Base-by-base conservation (phyloP, 2,329 filamentous ascomycete species). In the Stagonosporopsis cucurbitacearum region DNA sequence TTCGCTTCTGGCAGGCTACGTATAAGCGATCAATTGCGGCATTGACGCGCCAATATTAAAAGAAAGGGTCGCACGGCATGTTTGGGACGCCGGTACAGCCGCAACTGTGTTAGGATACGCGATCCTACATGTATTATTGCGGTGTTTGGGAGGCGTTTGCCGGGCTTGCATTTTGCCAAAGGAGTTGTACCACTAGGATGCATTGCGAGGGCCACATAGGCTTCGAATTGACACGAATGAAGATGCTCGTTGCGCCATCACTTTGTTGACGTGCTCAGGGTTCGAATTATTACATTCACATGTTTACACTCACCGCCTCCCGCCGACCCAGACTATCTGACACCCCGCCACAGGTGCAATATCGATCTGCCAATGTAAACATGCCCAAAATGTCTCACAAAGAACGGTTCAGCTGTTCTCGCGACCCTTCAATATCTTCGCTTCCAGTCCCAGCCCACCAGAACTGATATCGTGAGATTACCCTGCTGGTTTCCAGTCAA, bases 1-100 rank as follows among this genome's bases (percentile, higher is more conserved):
- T 60, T 42, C 15, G 30, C 25, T 33, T 57, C 55, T 62, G 65
- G 58, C 57, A 68, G 65, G 65, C 40, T 68, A 61, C 50, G 65
- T 68, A 54, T 66, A 50, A 61, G 50, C 43, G 40, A 37, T 20
- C 19, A 15, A 11, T 25, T 6, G 20, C 11, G 11, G 32, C 3
- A 33, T 48, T 20, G 25, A 19, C 15, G 23, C 36, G 28, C 13
- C 17, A 19, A 28, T 20, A 8, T 25, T 6, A 26, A 9, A 35
- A 40, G 11, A 20, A 36, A 20, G 25, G 20, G 11, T 11, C 4
- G 8, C 3, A 9, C n/a, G 12, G 7, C 35, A 37, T 37, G 17
- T 20, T 19, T 12, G 17, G 13, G 6, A 36, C 1, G 42, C 33
- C 22, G 36, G 20, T 36, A 30, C 17, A 13, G 28, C 36, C 36